Percentiles rank a stretch among this genome's conserved stretches.
phyloP scores from a whole-genome alignment of 768 basidiomycete species.

The Agaricus blazei region DNA sequence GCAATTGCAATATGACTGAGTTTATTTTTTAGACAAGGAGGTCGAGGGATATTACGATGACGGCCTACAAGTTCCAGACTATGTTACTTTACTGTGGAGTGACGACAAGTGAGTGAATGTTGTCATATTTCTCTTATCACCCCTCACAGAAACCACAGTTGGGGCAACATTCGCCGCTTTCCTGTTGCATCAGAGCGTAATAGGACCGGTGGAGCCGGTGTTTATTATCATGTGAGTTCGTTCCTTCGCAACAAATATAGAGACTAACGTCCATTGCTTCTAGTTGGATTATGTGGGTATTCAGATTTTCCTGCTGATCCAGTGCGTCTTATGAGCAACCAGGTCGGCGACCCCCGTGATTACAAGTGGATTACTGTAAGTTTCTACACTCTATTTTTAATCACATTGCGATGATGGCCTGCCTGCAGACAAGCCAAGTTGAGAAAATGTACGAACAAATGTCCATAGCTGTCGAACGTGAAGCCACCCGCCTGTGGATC shows the following conservation, averaged over 20 bases:
- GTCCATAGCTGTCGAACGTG: constrained; percentile 55
- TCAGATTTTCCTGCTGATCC: background rate
- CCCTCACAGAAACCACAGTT: constrained; percentile 28
- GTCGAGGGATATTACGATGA: constrained; percentile 65
- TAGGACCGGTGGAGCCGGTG: constrained; percentile 62
- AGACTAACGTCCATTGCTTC: constrained; percentile 1
- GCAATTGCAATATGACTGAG: background rate
- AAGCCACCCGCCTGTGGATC: constrained; percentile 61
- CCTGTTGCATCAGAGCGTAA: constrained; percentile 49
- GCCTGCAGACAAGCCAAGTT: constrained; percentile 42
- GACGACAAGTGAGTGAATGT: constrained; percentile 56
- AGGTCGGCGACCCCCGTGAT: constrained; percentile 61
- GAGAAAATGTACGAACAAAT: constrained; percentile 66
- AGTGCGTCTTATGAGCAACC: background rate
- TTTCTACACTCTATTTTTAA: background rate
- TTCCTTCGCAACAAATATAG: background rate
- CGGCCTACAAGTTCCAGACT: constrained; percentile 57
- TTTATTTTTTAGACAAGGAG: constrained; percentile 37
- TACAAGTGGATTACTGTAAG: constrained; percentile 69
- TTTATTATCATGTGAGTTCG: constrained; percentile 59
- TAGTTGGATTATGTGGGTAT: constrained; percentile 43
- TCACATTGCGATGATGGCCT: background rate
- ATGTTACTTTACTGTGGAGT: constrained; percentile 63
- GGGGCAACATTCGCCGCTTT: constrained; percentile 66
- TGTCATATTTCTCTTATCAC: background rate